Conservation (phyloP, 768 basidiomycete genomes). For the Amanita muscaria region DNA sequence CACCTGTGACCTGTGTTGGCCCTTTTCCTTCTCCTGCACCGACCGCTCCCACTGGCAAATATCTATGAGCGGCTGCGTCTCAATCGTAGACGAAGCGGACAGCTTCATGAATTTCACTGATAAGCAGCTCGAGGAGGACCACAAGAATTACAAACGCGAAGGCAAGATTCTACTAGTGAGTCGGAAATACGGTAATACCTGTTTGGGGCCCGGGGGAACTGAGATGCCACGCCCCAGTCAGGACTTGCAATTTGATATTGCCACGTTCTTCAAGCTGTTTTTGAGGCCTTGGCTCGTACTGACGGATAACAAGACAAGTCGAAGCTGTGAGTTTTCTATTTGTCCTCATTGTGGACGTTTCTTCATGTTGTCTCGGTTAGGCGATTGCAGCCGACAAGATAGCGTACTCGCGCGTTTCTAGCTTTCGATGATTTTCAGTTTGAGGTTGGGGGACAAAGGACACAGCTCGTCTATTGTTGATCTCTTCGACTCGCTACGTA, state of each 20-base stretch:
- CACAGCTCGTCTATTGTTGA: conserved; percentile 98
- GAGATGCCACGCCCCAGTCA: conserved; percentile 34
- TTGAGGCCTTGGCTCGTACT: conserved; percentile 84
- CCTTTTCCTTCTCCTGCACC: too few relatives aligned
- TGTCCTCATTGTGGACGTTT: too few relatives aligned
- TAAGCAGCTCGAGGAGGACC: too few relatives aligned
- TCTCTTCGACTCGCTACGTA: conserved; percentile 88
- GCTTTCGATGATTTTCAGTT: conserved; percentile 36
- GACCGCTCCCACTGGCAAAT: too few relatives aligned
- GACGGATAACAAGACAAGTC: conserved; percentile 86
- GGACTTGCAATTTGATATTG: conserved; percentile 56
- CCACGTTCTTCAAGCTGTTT: conserved; percentile 78
- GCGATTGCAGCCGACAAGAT: conserved; percentile 84
- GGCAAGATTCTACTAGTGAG: too few relatives aligned
- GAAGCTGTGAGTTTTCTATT: conserved; percentile 54
- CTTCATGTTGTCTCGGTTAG: too few relatives aligned
- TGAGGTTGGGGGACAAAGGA: conserved; percentile 69
- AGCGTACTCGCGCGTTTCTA: conserved; percentile 8
- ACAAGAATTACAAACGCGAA: too few relatives aligned
- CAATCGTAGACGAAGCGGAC: too few relatives aligned
- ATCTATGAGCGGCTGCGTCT: too few relatives aligned
- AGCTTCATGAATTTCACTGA: too few relatives aligned
- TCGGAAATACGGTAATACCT: conserved; percentile 10
- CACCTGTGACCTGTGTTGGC: too few relatives aligned
- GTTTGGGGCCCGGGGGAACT: too few relatives aligned